phyloP scores from a whole-genome alignment of 2,329 filamentous ascomycete species.

The Nigrospora oryzae region DNA sequence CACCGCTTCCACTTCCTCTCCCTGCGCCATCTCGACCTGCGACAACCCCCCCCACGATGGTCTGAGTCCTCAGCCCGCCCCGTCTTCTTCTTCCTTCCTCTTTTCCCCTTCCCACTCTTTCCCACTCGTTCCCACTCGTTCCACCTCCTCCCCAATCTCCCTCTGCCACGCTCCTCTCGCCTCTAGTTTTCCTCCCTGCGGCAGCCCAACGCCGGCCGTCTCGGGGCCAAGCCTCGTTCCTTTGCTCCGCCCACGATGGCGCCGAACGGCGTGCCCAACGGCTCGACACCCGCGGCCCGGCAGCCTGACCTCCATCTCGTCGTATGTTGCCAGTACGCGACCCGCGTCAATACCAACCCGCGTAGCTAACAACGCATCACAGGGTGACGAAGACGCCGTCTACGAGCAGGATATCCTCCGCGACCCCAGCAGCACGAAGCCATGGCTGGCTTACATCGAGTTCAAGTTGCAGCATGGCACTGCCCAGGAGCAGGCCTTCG shows the following conservation, averaged over 20 bases:
- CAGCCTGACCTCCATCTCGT: conserved; percentile 39
- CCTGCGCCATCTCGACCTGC: too few species aligned
- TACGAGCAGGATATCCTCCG: conserved; percentile 95
- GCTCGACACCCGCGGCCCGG: conserved; percentile 18
- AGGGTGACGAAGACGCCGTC: conserved; percentile 81
- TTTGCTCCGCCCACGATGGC: conserved; percentile 10
- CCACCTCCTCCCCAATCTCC: too few species aligned
- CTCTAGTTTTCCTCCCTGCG: too few species aligned
- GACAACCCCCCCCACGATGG: too few species aligned
- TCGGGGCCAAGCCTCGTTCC: too few species aligned
- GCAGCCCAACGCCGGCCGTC: too few species aligned
- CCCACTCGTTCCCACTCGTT: too few species aligned
- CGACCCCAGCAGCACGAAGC: conserved; percentile 76
- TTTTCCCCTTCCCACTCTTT: too few species aligned
- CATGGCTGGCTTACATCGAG: conserved; percentile 90
- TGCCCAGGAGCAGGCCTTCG: conserved; percentile 72
- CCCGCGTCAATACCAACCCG: not conserved
- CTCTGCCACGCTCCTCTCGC: too few species aligned
- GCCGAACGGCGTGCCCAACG: conserved; percentile 20
- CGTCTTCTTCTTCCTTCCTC: too few species aligned
- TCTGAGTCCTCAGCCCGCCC: too few species aligned
- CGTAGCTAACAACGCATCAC: conserved; percentile 17
- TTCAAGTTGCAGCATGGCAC: conserved; percentile 85
- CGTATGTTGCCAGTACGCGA: conserved; percentile 23
- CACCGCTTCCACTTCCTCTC: too few species aligned